Evolutionary conservation across 2,329 filamentous ascomycete species (phyloP), one percentile per base, ranked within the genome.

Genomic region (Beauveria caledonica): DNA sequence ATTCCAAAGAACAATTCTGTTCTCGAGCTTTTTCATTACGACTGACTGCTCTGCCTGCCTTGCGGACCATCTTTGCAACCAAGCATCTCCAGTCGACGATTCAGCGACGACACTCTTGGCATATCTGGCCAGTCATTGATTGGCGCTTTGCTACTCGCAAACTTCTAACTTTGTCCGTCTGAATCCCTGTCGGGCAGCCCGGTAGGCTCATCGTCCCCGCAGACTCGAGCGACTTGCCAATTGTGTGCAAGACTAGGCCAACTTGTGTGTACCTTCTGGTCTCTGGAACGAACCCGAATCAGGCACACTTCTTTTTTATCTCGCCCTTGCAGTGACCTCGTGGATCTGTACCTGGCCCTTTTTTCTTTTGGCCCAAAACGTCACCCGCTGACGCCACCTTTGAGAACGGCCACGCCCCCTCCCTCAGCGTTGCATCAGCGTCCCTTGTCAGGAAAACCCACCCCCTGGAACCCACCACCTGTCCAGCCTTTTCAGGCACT

Each of bases 271-370:
- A 55, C 29, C 8, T n/a, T n/a, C n/a, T n/a, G n/a, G n/a, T n/a
- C n/a, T 25, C 27, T 36, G 23, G 40, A 46, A 33, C 19, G 25
- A 25, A 27, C 27, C 52, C 11, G 15, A 27, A 8, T 17, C 45
- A 46, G 44, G 21, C 44, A 46, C 44, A 46, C 39, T 27, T 48
- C 7, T 21, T 53, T 23, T 23, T 23, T n/a, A 1, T 13, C 13
- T 53, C 33, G 40, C 53, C 53, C 53, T 55, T 55, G 53, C 53
- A 36, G 53, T 39, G 27, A 56, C 53, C 19, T 56, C 40, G 23
- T 56, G 53, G 17, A 19, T 19, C 53, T 56, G 42, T 39, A 55
- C 40, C 39, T 48, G 15, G 3, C 10, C 29, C 15, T 29, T 29
- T 42, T n/a, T 42, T 5, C 8, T 42, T 42, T 46, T 46, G 33